Evolutionary conservation across 2,329 filamentous ascomycete species (phyloP).

Genomic region (Cytospora piceae): DNA sequence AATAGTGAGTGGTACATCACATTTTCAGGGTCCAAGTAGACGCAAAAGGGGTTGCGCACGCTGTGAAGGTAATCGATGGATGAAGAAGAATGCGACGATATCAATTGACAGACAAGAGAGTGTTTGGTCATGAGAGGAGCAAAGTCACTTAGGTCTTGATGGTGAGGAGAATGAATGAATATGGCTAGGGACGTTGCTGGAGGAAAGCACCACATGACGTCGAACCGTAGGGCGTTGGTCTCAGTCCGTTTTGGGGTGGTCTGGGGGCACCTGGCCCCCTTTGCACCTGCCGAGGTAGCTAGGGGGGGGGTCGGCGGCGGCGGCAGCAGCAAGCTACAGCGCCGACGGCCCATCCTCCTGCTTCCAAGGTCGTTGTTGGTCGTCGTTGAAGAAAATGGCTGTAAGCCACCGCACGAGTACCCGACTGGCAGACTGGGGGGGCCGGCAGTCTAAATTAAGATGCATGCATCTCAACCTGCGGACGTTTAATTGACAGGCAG

Average conservation of each 20-base stretch:
- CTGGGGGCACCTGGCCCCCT: neutral
- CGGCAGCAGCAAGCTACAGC: neutral
- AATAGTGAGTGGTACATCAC: constrained; percentile 2
- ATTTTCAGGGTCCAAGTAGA: constrained; percentile 15
- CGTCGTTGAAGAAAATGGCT: neutral
- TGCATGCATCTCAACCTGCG: neutral
- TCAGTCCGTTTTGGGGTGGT: neutral
- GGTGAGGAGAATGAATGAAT: constrained; percentile 4
- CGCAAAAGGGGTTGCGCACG: neutral
- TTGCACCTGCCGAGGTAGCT: neutral
- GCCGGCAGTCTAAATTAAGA: constrained; percentile 7
- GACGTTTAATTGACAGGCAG: neutral
- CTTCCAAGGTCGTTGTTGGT: no score
- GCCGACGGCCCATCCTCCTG: neutral
- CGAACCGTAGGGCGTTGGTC: constrained; percentile 8
- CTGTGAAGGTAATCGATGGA: neutral
- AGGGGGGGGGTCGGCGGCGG: neutral
- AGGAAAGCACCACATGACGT: constrained; percentile 27
- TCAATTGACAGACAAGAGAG: neutral
- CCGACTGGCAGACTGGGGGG: neutral
- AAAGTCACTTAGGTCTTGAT: constrained; percentile 1
- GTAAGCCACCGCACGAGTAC: constrained; percentile 5
- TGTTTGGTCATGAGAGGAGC: neutral
- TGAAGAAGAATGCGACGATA: neutral
- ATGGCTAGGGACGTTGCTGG: neutral